Evolutionary conservation across 1,284 basidiomycete species (phyloP), one percentile per base, ranked within the genome.

Genomic region (Lentinula novae-zelandiae): DNA sequence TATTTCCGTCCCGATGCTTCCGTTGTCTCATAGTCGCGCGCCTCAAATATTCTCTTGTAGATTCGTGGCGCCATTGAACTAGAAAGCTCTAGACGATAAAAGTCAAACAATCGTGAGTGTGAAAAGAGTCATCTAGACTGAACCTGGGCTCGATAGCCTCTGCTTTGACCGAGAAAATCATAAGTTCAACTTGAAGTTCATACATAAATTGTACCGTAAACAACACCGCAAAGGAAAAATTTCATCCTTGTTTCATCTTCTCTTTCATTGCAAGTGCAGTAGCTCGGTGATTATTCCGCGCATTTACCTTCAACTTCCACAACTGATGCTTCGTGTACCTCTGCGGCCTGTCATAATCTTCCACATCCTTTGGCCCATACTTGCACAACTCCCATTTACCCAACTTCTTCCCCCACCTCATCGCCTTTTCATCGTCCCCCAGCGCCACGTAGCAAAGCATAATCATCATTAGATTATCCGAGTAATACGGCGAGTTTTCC

Each of bases 401-500:
- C 40, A 61, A 12, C 54, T 57, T 52, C 38, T 33, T 31, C 2
- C 60, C 60, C 60, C 60, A 61, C 10, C 49, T 33, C 46, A 39
- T 49, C 36, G 60, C 53, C n/a, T 42, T 61, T 2, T 39, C 48
- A 22, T 15, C 46, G n/a, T 61, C 54, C 42, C 60, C 60, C 40
- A 61, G 20, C 27, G 60, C 40, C 7, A 57, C 31, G 27, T 57
- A 61, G 12, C 17, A 27, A 20, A 51, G 9, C 34, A 50, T 39
- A n/a, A 57, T 57, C 12, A 5, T 52, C 17, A 33, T 31, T 8
- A 61, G 36, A 33, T 51, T 33, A 5, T 39, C 38, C n/a, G 57
- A 48, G 27, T 61, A 61, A 15, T 56, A 57, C 2, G 60, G 38
- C n/a, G 60, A 56, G 27, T 57, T 42, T 13, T 61, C 53, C 22